Conservation (phyloP, 176 grass and related monocot species). For the Carex pumila region DNA sequence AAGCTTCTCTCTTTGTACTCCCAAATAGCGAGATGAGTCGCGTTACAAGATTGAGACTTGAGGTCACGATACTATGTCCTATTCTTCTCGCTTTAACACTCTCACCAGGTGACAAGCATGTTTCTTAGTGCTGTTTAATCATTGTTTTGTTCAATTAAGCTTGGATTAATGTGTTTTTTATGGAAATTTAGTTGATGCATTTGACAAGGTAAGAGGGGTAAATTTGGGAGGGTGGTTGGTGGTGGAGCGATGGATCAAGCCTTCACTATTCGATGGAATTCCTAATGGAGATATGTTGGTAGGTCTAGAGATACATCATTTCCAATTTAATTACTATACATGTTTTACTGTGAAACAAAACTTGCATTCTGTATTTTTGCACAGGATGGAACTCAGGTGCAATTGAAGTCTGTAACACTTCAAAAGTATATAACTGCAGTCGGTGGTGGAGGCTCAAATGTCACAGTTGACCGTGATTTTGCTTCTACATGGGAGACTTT, state of each 20-base stretch:
- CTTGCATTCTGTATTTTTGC: conserved; percentile 9
- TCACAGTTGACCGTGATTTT: conserved; percentile 44
- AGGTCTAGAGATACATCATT: conserved; percentile 7
- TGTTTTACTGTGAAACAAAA: not conserved
- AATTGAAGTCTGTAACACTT: conserved; percentile 63
- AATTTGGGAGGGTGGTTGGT: conserved; percentile 89
- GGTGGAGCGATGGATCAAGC: conserved; percentile 84
- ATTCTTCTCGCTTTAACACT: conserved; percentile 10
- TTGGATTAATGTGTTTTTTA: not conserved
- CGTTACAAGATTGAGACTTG: conserved; percentile 6
- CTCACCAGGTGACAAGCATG: conserved; percentile 11
- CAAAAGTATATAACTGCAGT: conserved; percentile 56
- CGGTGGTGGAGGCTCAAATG: conserved; percentile 34
- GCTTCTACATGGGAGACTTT: conserved; percentile 83
- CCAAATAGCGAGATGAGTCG: not conserved
- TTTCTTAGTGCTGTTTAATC: not conserved
- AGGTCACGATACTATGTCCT: conserved; percentile 15
- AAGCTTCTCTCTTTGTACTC: conserved; percentile 13
- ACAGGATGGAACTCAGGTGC: conserved; percentile 76
- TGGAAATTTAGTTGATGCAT: conserved; percentile 29
- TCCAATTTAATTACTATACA: not conserved
- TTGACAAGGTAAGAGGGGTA: conserved; percentile 61
- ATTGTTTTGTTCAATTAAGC: not conserved
- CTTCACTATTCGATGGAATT: conserved; percentile 73
- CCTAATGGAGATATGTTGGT: conserved; percentile 82